These are phyloP conservation scores for Cantharellus cinnabarinus DNA, from an alignment of 768 basidiomycete species.

Conservation along the genomic window DNA sequence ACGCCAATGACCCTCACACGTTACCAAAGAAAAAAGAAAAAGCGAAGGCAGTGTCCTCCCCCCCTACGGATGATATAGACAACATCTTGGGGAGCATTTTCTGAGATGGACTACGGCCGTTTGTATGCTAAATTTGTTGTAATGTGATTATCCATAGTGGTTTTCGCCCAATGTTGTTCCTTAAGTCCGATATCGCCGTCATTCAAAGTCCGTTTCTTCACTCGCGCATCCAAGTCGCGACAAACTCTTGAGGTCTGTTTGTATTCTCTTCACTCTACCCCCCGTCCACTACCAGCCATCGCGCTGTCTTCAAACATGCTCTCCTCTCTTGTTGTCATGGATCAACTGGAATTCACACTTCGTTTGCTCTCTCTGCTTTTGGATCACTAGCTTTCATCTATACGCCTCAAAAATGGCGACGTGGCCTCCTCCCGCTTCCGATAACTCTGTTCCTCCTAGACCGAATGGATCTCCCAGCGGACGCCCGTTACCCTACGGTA, in stretches of 20 bases:
- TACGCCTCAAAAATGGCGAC: constrained; percentile 20
- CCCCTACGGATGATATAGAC: not conserved
- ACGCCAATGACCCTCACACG: no score
- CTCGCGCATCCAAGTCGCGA: not conserved
- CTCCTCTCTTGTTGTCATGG: not conserved
- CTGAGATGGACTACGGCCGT: no score
- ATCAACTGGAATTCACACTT: constrained; percentile 41
- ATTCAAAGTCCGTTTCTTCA: not conserved
- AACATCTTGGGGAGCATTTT: no score
- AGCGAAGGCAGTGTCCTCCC: not conserved
- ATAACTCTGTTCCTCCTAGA: not conserved
- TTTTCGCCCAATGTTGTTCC: not conserved
- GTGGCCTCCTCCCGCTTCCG: not conserved
- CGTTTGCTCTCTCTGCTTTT: constrained; percentile 35
- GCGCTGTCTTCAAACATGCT: not conserved
- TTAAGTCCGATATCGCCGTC: no score
- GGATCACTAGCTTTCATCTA: constrained; percentile 14
- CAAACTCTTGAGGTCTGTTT: not conserved
- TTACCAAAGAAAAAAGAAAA: not conserved
- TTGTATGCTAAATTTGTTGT: no score
- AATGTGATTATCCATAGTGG: no score
- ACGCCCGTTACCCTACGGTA: not conserved
- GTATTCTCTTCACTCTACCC: constrained; percentile 1
- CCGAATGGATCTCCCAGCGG: not conserved
- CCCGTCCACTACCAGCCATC: not conserved